Base-by-base conservation (phyloP, 2,329 filamentous ascomycete genomes). In the Penicillium sp. region DNA sequence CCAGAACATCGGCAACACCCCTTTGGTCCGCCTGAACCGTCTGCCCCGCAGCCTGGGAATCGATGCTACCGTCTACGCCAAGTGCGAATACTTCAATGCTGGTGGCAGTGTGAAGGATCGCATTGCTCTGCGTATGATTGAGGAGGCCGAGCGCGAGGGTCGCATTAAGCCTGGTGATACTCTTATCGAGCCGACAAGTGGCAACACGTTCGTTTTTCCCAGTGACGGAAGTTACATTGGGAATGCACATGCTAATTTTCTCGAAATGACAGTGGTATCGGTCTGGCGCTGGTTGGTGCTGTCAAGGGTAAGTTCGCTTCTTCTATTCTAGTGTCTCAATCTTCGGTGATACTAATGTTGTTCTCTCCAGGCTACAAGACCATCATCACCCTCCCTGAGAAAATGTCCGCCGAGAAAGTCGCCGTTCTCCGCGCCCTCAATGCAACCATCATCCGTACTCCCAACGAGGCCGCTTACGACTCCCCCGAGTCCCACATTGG, bases 371-470 rank as follows among this genome's bases (percentile, higher is more conserved):
- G 93, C 68, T 99, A 98, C 85, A 94, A 94, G 80, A 96, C 93
- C 44, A 98, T 99, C 80, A 99, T 99, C 78, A 99, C 95, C 12
- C 87, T 99, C 50, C 95, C 95, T 56, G 95, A 99, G 82, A 99
- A 99, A 85, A 99, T 99, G 95, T 97, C 93, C 1, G 91, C 93
- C 53, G 95, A 99, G 81, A 99, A 99, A 81, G 95, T 99, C 42
- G 91, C 94, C 2, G 95, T 99, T 30, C 85, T 99, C 65, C 91
- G 93, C 71, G 94, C 95, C 33, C 86, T 99, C 56, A 94, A 94
- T 67, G 95, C 95, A 45, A 97, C 96, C 75, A 98, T 99, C 79
- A 97, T 99, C 77, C 90, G 95, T 58, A 99, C 95, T 4, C 95
- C 95, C 26, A 99, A 93, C 37, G 92, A 96, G 79, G 95, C 95